Base-by-base conservation (phyloP, 169 alveolate genomes). In the Plasmodium vivax region DNA sequence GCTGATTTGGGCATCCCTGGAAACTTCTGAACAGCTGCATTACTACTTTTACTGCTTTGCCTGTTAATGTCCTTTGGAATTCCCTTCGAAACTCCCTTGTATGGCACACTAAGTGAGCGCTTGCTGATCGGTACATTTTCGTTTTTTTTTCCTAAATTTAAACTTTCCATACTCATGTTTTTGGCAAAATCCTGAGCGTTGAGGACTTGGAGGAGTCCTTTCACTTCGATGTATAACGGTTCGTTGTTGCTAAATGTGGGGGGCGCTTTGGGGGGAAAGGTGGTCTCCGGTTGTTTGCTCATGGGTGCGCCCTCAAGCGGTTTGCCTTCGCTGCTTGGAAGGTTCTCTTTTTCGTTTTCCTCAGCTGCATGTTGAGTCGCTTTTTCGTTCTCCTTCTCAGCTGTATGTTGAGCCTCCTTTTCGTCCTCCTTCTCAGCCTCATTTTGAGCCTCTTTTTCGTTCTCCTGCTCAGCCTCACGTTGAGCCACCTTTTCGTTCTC, bases 201-300 rank as follows among this genome's bases (percentile, higher is more conserved):
- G 38, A 88, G 74, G 68, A 88, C 90, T 54, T 88, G 90, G 51
- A 88, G 82, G 79, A 88, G 94, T 41, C 94, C 94, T 80, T 77
- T 77, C 30, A 88, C 94, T 88, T 88, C 94, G 73, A 88, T 88
- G 73, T 58, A 88, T 79, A 88, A 56, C 30, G 94, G 83, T 51
- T 41, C 94, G 56, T 32, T 88, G 34, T 34, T 56, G 8, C 9
- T 41, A 58, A 23, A 1, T 12, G 68, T 19, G 72, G 38, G 45
- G 32, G 68, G 81, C 19, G 38, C 51, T 79, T 88, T 88, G 43
- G 81, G 81, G 54, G 85, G 51, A 34, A 58, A 43, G 73, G 30
- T 23, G 43, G 79, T 38, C 16, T 74, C 68, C 38, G 58, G 27
- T 8, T 32, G 41, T 73, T 74, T 38, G 43, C 71, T 85, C 79